Percentiles rank a stretch among this genome's conserved stretches.
Evolutionary conservation across 202 grass and related monocot genomes (phyloP).

Genomic region (Panicum virgatum): DNA sequence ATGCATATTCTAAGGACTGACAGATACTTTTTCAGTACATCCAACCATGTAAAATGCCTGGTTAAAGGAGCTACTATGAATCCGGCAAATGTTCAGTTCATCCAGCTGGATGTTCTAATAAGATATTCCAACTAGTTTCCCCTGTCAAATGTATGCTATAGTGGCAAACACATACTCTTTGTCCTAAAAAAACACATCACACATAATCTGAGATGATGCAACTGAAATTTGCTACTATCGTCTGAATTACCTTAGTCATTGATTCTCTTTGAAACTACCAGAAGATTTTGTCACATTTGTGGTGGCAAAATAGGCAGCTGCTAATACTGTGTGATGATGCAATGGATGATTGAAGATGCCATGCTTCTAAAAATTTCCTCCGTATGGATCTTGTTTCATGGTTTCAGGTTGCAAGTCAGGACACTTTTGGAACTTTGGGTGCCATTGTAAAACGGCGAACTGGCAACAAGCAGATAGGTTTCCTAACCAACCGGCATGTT

Average conservation of each 20-base stretch:
- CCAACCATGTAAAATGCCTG: not conserved
- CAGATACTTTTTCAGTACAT: constrained; percentile 20
- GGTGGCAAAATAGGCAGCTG: not conserved
- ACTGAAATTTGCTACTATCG: not conserved
- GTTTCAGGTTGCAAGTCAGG: constrained; percentile 91
- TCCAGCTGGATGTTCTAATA: constrained; percentile 32
- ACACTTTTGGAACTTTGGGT: constrained; percentile 96
- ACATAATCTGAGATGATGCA: constrained; percentile 11
- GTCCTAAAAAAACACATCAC: not conserved
- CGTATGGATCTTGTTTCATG: constrained; percentile 3
- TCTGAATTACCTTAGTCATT: not conserved
- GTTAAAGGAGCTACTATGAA: not conserved
- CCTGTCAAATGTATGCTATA: not conserved
- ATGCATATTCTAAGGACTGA: not conserved
- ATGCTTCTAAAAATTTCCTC: constrained; percentile 20
- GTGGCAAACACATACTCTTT: not conserved
- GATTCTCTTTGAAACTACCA: not conserved
- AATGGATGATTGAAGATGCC: constrained; percentile 30
- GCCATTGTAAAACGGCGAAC: constrained; percentile 90
- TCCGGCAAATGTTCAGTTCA: constrained; percentile 18
- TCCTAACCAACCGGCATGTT: constrained; percentile 92
- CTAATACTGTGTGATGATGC: constrained; percentile 2
- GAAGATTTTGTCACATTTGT: not conserved
- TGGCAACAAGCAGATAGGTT: constrained; percentile 94
- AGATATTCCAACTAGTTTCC: not conserved